These are phyloP conservation scores for Pleurostoma richardsiae DNA, from an alignment of 2,329 filamentous ascomycete genomes.

Conservation along the genomic window DNA sequence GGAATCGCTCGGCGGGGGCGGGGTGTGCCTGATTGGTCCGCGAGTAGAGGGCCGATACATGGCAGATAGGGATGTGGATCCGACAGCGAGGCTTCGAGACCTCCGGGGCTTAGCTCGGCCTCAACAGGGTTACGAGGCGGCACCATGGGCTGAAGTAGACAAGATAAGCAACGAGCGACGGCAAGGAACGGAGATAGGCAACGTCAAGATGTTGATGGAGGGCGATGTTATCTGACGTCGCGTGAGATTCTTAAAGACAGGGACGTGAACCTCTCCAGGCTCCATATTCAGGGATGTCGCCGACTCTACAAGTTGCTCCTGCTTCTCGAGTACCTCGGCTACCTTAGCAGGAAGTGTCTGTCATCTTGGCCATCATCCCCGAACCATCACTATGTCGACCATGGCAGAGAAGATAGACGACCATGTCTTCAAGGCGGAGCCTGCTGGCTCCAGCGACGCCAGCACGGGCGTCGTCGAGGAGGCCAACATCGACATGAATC, in stretches of 20 bases:
- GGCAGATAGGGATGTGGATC: constrained; percentile 6
- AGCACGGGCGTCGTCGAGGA: constrained; percentile 3
- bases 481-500: background rate
- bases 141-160: background rate
- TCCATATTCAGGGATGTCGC: too few relatives aligned
- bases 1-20: background rate
- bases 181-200: background rate
- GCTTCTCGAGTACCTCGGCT: too few relatives aligned
- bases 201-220: background rate
- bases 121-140: background rate
- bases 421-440: constrained; percentile 3
- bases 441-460: constrained; percentile 2
- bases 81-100: background rate
- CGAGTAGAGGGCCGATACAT: background rate
- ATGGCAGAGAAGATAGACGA: constrained; percentile 3
- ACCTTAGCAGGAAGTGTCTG: too few relatives aligned
- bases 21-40: background rate
- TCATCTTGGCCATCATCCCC: background rate
- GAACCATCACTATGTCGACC: constrained; percentile 1
- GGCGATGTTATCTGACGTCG: background rate
- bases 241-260: too few relatives aligned
- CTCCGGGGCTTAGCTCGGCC: background rate
- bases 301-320: too few relatives aligned
- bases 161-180: background rate
- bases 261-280: too few relatives aligned